phyloP scores from a whole-genome alignment of 2,329 filamentous ascomycete species.

The Bipolaris victoriae region DNA sequence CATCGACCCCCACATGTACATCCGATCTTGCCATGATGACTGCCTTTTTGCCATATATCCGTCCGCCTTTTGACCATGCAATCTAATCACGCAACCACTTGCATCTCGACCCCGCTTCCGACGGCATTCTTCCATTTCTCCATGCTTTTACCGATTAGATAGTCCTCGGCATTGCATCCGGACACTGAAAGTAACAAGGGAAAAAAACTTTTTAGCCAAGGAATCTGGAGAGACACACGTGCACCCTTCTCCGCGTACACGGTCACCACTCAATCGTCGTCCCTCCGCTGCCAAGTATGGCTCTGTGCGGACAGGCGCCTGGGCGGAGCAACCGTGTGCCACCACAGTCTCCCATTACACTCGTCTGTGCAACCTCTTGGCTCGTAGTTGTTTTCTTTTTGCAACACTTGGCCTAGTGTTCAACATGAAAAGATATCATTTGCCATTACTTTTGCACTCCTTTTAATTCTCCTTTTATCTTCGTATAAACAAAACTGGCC shows the following conservation, averaged over 20 bases:
- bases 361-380: constrained; percentile 10
- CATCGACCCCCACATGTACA: neutral
- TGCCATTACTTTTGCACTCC: too few relatives aligned
- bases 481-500: too few relatives aligned
- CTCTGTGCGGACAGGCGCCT: constrained; percentile 10
- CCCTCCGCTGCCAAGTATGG: constrained; percentile 11
- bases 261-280: neutral
- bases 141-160: too few relatives aligned
- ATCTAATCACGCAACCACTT: neutral
- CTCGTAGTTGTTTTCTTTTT: neutral
- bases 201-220: constrained; percentile 2
- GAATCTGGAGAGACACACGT: neutral
- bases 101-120: too few relatives aligned
- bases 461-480: too few relatives aligned
- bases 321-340: constrained; percentile 12
- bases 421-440: too few relatives aligned
- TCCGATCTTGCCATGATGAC: neutral
- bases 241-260: constrained; percentile 3
- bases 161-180: too few relatives aligned
- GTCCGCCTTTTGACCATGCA: too few relatives aligned
- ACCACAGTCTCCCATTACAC: neutral
- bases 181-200: neutral
- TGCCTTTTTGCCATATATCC: too few relatives aligned
- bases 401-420: too few relatives aligned
- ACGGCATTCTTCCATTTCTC: too few relatives aligned